Percentiles rank a stretch among this genome's conserved stretches.
Conservation (phyloP, 176 grass and related monocot species). For the Oropetium thomaeum region DNA sequence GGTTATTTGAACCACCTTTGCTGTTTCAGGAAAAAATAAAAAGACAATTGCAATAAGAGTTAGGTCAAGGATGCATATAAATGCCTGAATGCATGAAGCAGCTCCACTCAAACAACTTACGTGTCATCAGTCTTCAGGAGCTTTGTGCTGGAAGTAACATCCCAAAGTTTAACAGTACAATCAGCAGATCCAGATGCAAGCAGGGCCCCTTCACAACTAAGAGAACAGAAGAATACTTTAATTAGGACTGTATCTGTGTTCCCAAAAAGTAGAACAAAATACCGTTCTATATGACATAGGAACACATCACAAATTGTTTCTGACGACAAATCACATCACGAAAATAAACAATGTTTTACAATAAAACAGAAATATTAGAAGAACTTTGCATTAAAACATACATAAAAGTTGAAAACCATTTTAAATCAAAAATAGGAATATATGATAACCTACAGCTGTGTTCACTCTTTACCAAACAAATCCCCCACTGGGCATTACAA, state of each 20-base stretch:
- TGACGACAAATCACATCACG: no score
- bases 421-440: neutral
- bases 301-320: neutral
- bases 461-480: neutral
- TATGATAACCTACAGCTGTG: neutral
- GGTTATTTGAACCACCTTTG: conserved; percentile 60
- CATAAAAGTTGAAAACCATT: no score
- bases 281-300: neutral
- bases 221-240: conserved; percentile 8
- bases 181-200: conserved; percentile 96
- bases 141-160: conserved; percentile 77
- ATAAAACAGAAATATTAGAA: no score
- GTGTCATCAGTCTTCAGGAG: conserved; percentile 69
- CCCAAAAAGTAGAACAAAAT: neutral
- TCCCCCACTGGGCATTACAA: neutral
- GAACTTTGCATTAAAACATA: no score
- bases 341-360: no score
- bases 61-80: neutral
- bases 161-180: conserved; percentile 94
- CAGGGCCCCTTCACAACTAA: conserved; percentile 86
- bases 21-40: conserved; percentile 37
- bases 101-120: conserved; percentile 36
- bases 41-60: neutral
- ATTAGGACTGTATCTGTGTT: neutral
- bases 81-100: neutral